Conservation (phyloP, 768 basidiomycete species). For the Hypholoma fasciculare region DNA sequence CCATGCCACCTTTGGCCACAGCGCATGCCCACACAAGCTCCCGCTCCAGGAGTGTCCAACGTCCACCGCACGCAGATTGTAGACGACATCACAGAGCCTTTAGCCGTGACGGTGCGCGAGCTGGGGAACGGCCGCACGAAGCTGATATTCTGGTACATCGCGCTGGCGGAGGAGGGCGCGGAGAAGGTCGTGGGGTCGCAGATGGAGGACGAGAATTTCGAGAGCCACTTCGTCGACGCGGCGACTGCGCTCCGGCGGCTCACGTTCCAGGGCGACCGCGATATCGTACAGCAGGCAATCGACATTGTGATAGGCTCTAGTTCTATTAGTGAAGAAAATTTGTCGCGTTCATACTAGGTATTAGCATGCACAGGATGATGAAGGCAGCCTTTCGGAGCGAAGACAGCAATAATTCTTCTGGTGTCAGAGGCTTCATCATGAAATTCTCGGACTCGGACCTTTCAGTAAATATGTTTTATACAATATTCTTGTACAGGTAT, state of each 20-base stretch:
- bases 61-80: slow-evolving; percentile 22
- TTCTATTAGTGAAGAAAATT: neutral
- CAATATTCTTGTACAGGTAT: too few species aligned
- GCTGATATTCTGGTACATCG: slow-evolving; percentile 54
- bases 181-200: slow-evolving; percentile 41
- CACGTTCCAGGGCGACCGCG: slow-evolving; percentile 37
- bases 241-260: slow-evolving; percentile 34
- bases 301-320: slow-evolving; percentile 27
- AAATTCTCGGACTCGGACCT: too few species aligned
- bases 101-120: slow-evolving; percentile 30
- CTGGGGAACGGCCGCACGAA: slow-evolving; percentile 25
- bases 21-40: slow-evolving; percentile 56
- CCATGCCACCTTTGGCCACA: slow-evolving; percentile 49
- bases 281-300: slow-evolving; percentile 37
- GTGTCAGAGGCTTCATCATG: too few species aligned
- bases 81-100: slow-evolving; percentile 30
- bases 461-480: too few species aligned
- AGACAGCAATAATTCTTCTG: too few species aligned
- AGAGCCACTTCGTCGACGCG: slow-evolving; percentile 35
- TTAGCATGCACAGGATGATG: neutral
- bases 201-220: slow-evolving; percentile 42
- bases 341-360: too few species aligned
- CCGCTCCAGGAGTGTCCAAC: slow-evolving; percentile 42
- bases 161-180: slow-evolving; percentile 29
- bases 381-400: too few species aligned